Evolutionary conservation across 768 basidiomycete genomes (phyloP), one percentile per base, ranked within the genome.

Genomic region (Candolleomyces eurysporus): DNA sequence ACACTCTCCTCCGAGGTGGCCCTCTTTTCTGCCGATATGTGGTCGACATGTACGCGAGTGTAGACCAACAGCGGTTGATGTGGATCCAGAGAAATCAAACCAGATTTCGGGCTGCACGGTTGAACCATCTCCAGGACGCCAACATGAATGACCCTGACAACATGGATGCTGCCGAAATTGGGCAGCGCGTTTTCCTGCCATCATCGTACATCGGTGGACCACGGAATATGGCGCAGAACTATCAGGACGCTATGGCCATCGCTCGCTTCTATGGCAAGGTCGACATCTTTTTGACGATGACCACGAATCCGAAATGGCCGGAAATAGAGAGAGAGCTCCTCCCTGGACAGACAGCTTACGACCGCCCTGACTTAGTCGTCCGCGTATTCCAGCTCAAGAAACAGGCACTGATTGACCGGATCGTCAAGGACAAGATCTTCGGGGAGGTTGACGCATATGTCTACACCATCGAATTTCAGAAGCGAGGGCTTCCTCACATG

Each of bases 201-300:
- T 66, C 68, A 9, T 70, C 70, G 5, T 75, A 78, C 63, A 69
- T 65, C 17, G 78, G 78, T 8, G 70, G 82, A 5, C 65, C 79
- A n/a, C 61, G 73, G 0, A 62, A 81, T 39, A 83, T 84, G 80
- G 64, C 71, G 0, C 76, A 81, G 54, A 65, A 68, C 0, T 79
- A 73, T 42, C 79, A 84, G 31, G 82, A 84, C 61, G 66, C 79
- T 0, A 70, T 85, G 70, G 81, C 84, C 0, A 70, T 86, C 21
- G 75, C 72, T 10, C 65, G 75, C 0, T 65, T 72, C 42, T 79
- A 66, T 48, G 62, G 64, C 0, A 77, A 75, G 8, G 65, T 75
- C 26, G 77, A 82, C 55, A 61, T 84, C 0, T 84, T 84, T 42
- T 48, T 83, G 0, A 86, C 83, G 0, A 76, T 84, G 71, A 86